Evolutionary conservation across 2,329 filamentous ascomycete species (phyloP).

Genomic region (Sporothrix inflata): DNA sequence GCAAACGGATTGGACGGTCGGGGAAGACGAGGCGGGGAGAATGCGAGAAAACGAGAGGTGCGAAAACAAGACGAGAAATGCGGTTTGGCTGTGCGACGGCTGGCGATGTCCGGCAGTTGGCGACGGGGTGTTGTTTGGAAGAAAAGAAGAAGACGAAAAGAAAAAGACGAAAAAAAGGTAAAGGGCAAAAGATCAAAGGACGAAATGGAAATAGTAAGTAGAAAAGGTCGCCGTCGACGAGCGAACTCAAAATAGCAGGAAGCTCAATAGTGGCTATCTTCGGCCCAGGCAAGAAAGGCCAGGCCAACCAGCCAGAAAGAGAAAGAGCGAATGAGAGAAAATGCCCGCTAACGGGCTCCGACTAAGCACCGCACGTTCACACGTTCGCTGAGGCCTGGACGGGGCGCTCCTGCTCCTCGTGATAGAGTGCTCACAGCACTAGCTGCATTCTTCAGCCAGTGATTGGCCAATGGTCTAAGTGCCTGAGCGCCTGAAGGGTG

Average conservation of each 20-base stretch:
- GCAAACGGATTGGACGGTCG: conserved; percentile 9
- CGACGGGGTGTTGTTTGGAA: background rate
- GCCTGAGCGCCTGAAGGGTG: background rate
- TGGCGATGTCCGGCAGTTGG: conserved; percentile 1
- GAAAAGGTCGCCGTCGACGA: background rate
- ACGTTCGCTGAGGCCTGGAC: background rate
- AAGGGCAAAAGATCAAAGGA: background rate
- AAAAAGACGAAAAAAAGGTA: background rate
- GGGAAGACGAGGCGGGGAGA: background rate
- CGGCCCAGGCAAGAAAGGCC: background rate
- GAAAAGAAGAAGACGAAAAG: background rate
- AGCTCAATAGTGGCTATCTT: conserved; percentile 8
- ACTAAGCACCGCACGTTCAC: background rate
- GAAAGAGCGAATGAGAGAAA: background rate
- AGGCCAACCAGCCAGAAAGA: background rate
- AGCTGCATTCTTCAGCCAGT: background rate
- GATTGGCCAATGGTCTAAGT: conserved; percentile 18
- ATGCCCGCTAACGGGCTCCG: conserved; percentile 1
- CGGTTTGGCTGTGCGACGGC: background rate
- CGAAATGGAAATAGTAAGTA: background rate
- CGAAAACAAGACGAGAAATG: conserved; percentile 5
- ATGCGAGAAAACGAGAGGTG: background rate
- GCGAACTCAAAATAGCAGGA: background rate
- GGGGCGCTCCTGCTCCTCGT: background rate
- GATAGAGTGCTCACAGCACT: conserved; percentile 20